A percentile compares a stretch with the other conserved stretches of the same genome.
Evolutionary conservation across 495 filamentous ascomycete species (phyloP).

Genomic region (Sporormia fimetaria): DNA sequence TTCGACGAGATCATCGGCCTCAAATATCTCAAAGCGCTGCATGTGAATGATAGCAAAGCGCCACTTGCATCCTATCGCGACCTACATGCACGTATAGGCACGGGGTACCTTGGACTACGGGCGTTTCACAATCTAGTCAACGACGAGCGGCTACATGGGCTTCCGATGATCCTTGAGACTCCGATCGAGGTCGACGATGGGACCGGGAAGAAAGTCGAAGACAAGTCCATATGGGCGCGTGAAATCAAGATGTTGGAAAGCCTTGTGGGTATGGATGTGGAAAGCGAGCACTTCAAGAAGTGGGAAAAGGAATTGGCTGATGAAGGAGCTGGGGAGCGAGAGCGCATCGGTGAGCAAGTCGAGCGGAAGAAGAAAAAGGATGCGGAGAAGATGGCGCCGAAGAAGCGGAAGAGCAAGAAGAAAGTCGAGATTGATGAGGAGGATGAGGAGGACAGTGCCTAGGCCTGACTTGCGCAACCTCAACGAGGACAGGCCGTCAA

Average conservation of each 20-base stretch:
- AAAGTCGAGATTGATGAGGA: slow-evolving; percentile 7
- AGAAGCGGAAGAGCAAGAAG: slow-evolving; percentile 16
- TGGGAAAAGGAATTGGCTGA: slow-evolving; percentile 54
- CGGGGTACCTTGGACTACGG: slow-evolving; percentile 77
- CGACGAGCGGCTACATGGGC: slow-evolving; percentile 55
- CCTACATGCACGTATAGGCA: slow-evolving; percentile 88
- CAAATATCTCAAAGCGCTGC: slow-evolving; percentile 70
- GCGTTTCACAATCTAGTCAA: slow-evolving; percentile 91
- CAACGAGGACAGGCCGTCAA: too few species aligned
- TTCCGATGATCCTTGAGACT: slow-evolving; percentile 92
- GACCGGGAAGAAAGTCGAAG: slow-evolving; percentile 67
- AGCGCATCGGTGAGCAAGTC: slow-evolving; percentile 64
- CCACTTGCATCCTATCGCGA: slow-evolving; percentile 68
- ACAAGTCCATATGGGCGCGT: slow-evolving; percentile 33
- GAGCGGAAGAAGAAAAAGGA: slow-evolving; percentile 53
- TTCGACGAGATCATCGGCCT: slow-evolving; percentile 75
- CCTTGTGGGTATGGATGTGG: slow-evolving; percentile 68
- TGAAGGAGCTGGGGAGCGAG: slow-evolving; percentile 56
- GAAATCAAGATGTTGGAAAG: slow-evolving; percentile 60
- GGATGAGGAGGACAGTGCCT: slow-evolving; percentile 8
- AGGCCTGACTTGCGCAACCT: too few species aligned
- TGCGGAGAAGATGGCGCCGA: slow-evolving; percentile 17
- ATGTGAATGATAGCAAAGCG: slow-evolving; percentile 90
- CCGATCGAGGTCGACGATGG: slow-evolving; percentile 64
- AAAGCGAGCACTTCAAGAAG: slow-evolving; percentile 53